Conservation (phyloP, 352 stramenopile genomes). For the Phytophthora crassamura region DNA sequence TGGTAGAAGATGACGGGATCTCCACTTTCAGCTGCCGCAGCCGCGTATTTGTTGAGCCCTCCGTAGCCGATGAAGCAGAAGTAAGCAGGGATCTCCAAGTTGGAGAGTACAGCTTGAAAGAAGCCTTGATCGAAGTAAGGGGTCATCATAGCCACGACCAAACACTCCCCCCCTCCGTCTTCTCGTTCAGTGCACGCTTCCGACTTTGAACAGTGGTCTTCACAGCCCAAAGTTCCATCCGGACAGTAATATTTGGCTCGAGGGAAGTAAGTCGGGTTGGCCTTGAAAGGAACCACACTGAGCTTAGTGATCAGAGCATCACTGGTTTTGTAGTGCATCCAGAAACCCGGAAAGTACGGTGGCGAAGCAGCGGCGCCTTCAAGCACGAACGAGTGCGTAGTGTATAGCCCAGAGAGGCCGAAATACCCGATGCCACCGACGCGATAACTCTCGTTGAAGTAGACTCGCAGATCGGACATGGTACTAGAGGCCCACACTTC, state of each 20-base stretch:
- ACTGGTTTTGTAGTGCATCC: slow-evolving; percentile 54
- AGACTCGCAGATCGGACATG: slow-evolving; percentile 40
- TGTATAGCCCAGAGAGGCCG: slow-evolving; percentile 57
- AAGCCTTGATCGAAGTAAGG: slow-evolving; percentile 53
- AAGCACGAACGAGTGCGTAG: slow-evolving; percentile 44
- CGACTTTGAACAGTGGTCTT: slow-evolving; percentile 49
- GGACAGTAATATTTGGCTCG: slow-evolving; percentile 28
- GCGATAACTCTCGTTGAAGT: slow-evolving; percentile 58
- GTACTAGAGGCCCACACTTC: slow-evolving; percentile 60
- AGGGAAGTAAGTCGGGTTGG: slow-evolving; percentile 44
- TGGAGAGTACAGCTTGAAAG: slow-evolving; percentile 51
- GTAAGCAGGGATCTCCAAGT: slow-evolving; percentile 58
- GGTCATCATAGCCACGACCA: slow-evolving; percentile 55
- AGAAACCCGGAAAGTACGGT: slow-evolving; percentile 51
- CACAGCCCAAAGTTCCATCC: slow-evolving; percentile 48
- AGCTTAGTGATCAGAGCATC: slow-evolving; percentile 46
- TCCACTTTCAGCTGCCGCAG: slow-evolving; percentile 30
- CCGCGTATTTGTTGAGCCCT: slow-evolving; percentile 38
- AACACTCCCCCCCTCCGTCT: slow-evolving; percentile 26
- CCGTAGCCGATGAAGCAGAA: slow-evolving; percentile 67
- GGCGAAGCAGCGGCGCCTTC: slow-evolving; percentile 18
- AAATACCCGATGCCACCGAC: slow-evolving; percentile 50
- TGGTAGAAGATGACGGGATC: slow-evolving; percentile 57
- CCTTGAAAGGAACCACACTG: slow-evolving; percentile 28
- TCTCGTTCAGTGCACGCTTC: slow-evolving; percentile 50